A percentile compares a stretch with the other conserved stretches of the same genome.
phyloP scores from a whole-genome alignment of 192 early-diverging fungal species.

The Backusella parvicylindrica region DNA sequence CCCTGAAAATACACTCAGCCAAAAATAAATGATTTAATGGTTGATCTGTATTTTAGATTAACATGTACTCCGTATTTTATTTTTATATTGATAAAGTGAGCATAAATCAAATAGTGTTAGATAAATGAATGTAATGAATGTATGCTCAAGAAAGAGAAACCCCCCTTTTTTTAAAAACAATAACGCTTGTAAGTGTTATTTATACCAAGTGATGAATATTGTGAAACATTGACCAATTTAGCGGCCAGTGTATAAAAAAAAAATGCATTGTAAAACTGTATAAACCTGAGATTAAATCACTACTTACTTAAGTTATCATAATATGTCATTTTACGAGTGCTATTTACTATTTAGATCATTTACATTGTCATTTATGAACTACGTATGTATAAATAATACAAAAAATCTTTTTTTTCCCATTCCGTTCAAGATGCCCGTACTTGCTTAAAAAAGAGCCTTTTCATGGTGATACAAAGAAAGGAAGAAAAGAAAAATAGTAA shows the following conservation, averaged over 20 bases:
- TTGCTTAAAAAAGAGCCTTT: background rate
- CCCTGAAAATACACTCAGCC: background rate
- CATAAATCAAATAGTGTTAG: background rate
- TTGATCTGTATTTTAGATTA: background rate
- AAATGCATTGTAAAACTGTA: background rate
- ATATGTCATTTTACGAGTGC: too few relatives aligned
- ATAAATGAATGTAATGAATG: background rate
- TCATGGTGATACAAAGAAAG: background rate
- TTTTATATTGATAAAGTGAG: background rate
- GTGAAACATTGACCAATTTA: background rate
- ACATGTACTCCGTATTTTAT: background rate
- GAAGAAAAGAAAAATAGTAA: background rate
- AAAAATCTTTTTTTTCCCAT: background rate
- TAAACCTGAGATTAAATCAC: background rate
- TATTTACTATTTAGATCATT: background rate
- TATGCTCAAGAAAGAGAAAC: too few relatives aligned
- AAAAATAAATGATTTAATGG: background rate
- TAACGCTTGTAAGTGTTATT: background rate
- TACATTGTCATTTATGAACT: background rate
- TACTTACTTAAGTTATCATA: background rate
- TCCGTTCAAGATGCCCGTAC: background rate
- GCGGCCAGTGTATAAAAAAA: background rate
- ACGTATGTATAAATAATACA: too few relatives aligned
- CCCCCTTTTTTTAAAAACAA: background rate
- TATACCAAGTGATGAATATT: background rate